Percentiles rank a stretch among this genome's conserved stretches.
These are phyloP conservation scores for Cercospora zeae-maydis DNA, from an alignment of 2,329 filamentous ascomycete species.

Conservation along the genomic window DNA sequence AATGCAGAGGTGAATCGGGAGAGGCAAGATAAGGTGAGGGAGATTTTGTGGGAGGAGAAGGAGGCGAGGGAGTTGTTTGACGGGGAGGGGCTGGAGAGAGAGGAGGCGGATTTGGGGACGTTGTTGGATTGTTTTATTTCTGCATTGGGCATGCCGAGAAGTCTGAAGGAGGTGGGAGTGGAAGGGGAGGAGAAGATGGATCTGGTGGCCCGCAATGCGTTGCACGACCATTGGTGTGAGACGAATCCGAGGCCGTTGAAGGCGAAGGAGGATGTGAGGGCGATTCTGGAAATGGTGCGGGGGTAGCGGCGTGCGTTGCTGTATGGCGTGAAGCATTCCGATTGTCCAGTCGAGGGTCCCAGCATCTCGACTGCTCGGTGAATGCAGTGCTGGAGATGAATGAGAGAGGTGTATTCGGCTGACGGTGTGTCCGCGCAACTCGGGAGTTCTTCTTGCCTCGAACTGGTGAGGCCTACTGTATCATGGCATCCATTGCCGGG, in stretches of 20 bases:
- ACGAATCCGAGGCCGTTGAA: constrained; percentile 52
- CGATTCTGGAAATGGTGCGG: constrained; percentile 48
- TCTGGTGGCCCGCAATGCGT: constrained; percentile 47
- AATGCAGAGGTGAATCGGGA: constrained; percentile 46
- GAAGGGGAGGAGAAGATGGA: constrained; percentile 49
- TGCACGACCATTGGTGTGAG: constrained; percentile 50
- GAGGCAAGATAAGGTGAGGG: constrained; percentile 42
- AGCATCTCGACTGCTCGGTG: too few relatives aligned
- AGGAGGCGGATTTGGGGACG: constrained; percentile 48
- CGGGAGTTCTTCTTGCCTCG: too few relatives aligned
- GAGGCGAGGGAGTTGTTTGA: constrained; percentile 40
- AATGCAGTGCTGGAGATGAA: too few relatives aligned
- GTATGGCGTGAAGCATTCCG: too few relatives aligned
- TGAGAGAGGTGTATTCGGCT: too few relatives aligned
- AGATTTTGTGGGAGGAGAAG: constrained; percentile 41
- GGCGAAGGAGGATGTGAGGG: constrained; percentile 49
- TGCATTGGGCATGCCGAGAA: constrained; percentile 53
- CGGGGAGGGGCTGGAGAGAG: constrained; percentile 24
- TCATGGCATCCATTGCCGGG: too few relatives aligned
- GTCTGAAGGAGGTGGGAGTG: constrained; percentile 51
- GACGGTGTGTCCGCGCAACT: too few relatives aligned
- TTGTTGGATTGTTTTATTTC: constrained; percentile 51
- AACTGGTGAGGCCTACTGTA: too few relatives aligned
- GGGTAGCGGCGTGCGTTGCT: not conserved
- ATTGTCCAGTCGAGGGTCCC: too few relatives aligned